Base-by-base conservation (phyloP, 768 basidiomycete species). In the Sporobolomyces phaffii region DNA sequence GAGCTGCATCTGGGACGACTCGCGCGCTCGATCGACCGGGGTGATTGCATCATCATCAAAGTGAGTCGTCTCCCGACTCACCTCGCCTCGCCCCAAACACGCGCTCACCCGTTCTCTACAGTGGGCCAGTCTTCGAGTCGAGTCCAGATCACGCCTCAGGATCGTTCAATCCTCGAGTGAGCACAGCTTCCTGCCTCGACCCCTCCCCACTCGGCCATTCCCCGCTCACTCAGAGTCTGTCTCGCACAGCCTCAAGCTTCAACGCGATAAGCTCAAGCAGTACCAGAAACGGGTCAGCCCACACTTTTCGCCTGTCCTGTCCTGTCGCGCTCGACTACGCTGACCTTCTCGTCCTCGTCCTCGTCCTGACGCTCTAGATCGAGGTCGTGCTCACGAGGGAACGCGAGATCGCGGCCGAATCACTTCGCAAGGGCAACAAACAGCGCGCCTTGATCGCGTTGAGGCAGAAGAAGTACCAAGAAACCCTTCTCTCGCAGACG, bases 81-180 rank as follows among this genome's bases (percentile, higher is more conserved):
- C 15, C 50, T 34, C 31, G 18, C 11, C 6, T 33, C 17, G 31
- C 14, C 14, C 31, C n/a, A 13, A 26, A 36, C 24, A 7, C n/a
- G n/a, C 41, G 20, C 6, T 40, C 40, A 2, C 17, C n/a, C 13
- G 9, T 22, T 38, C n/a, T 14, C 24, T 36, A 6, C 58, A 59
- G 56, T 70, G 69, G 69, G 68, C 0, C 69, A 70, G 41, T 64
- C 63, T 2, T 33, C 41, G 0, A 65, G 60, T 34, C 20, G 44
- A 5, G 91, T 90, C 52, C 96, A 89, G 81, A 85, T 99, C 69
- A 97, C 96, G 24, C 81, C 85, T 33, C 93, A 93, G 75, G 96
- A 99, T 78, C 85, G 87, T 70, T 94, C 96, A 48, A 88, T 99
- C 68, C 83, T 99, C 66, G 94, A 97, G 94, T 98, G 70, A 77